Conservation (phyloP, 805 yeast species). For the Lipomyces sp. region DNA sequence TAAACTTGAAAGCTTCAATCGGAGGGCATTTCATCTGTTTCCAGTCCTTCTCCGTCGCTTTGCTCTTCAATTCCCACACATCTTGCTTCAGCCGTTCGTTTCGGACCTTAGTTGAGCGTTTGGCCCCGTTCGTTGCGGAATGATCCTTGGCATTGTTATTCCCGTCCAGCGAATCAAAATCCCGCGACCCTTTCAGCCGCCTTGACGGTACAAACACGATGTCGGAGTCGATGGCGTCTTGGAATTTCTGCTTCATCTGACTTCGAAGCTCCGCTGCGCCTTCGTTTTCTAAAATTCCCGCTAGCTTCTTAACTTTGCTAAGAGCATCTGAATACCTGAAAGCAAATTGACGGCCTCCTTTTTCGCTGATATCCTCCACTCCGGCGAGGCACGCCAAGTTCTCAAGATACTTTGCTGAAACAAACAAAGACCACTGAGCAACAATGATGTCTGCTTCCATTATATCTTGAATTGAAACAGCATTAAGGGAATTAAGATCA, state of each 20-base stretch:
- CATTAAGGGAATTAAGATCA: neutral
- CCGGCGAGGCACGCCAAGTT: conserved; percentile 10
- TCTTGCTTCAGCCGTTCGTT: neutral
- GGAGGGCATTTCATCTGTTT: conserved; percentile 7
- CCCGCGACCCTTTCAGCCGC: too few species aligned
- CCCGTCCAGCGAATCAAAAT: too few species aligned
- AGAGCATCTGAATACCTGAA: conserved; percentile 6
- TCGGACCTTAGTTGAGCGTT: neutral
- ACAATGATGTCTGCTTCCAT: conserved; percentile 9
- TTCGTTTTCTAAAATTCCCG: neutral
- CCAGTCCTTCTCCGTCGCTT: conserved; percentile 5
- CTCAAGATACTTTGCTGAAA: conserved; percentile 1
- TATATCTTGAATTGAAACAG: conserved; percentile 5
- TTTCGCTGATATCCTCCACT: conserved; percentile 1
- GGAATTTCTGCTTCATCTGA: neutral
- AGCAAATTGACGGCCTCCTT: conserved; percentile 9
- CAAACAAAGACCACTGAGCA: conserved; percentile 11
- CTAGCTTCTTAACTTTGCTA: neutral
- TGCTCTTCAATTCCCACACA: neutral
- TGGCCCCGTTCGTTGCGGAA: neutral
- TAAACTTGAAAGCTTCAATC: conserved; percentile 11
- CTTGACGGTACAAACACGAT: too few species aligned
- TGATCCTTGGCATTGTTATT: neutral
- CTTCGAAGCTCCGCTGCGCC: neutral
- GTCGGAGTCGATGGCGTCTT: too few species aligned